phyloP scores from a whole-genome alignment of 352 stramenopile genomes.

The Phytophthora pisi region DNA sequence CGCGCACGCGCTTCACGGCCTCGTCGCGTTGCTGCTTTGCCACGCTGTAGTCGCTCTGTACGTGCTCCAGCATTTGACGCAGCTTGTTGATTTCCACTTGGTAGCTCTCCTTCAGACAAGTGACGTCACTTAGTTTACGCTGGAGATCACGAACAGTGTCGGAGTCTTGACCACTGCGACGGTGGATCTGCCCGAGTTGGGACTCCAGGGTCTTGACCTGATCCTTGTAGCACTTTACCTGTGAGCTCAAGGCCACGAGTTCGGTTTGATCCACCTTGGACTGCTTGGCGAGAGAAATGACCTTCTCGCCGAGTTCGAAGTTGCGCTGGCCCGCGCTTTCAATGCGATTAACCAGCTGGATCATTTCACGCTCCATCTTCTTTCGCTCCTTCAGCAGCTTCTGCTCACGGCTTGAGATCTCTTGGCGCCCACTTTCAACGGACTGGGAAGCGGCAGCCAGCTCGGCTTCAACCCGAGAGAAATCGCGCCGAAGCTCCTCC shows the following conservation, averaged over 20 bases:
- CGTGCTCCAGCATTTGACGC: slow-evolving; percentile 41
- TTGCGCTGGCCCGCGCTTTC: slow-evolving; percentile 60
- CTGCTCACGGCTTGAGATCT: slow-evolving; percentile 51
- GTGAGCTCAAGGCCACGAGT: slow-evolving; percentile 57
- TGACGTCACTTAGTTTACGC: slow-evolving; percentile 44
- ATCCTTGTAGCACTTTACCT: slow-evolving; percentile 72
- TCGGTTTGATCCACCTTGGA: slow-evolving; percentile 68
- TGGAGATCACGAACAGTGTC: slow-evolving; percentile 45
- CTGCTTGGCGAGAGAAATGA: slow-evolving; percentile 59
- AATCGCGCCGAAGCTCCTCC: slow-evolving; percentile 21
- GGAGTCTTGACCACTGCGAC: slow-evolving; percentile 34
- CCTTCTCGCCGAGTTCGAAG: slow-evolving; percentile 62
- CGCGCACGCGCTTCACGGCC: slow-evolving; percentile 56
- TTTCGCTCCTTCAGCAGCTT: slow-evolving; percentile 66
- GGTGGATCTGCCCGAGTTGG: slow-evolving; percentile 40
- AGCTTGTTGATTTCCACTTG: slow-evolving; percentile 59
- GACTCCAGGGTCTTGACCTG: slow-evolving; percentile 52
- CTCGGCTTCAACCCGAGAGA: slow-evolving; percentile 35
- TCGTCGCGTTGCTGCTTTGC: slow-evolving; percentile 62
- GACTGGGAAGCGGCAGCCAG: slow-evolving; percentile 35
- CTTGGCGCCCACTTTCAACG: slow-evolving; percentile 39
- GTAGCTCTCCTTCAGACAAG: slow-evolving; percentile 60
- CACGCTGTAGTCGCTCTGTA: slow-evolving; percentile 50
- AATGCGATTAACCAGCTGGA: slow-evolving; percentile 57
- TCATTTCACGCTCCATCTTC: slow-evolving; percentile 58